Evolutionary conservation across 352 stramenopile species (phyloP).

Genomic region (Phytophthora tentaculata): DNA sequence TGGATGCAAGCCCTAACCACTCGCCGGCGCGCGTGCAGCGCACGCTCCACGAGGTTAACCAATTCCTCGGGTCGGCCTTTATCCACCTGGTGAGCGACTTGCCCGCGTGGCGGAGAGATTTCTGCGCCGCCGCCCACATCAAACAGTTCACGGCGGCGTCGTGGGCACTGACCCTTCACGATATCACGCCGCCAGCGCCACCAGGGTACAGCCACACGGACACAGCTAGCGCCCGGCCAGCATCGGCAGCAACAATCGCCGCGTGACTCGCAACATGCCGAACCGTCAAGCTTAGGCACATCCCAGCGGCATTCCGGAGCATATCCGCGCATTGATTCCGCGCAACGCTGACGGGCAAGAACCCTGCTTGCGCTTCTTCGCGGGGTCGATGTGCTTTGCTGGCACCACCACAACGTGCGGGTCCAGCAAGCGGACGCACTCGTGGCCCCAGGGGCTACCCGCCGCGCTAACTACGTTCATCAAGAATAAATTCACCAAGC

Average conservation of each 20-base stretch:
- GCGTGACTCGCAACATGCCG: too few species aligned
- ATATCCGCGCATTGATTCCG: neutral
- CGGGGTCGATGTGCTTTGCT: neutral
- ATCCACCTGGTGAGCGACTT: neutral
- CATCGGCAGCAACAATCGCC: neutral
- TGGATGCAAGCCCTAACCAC: neutral
- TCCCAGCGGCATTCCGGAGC: neutral
- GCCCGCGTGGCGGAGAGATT: neutral
- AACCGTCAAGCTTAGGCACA: neutral
- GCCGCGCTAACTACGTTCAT: neutral
- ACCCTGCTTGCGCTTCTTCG: neutral
- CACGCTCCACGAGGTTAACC: neutral
- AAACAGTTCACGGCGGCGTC: neutral
- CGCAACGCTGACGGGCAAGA: neutral
- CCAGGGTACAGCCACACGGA: too few species aligned
- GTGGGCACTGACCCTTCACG: neutral
- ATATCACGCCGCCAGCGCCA: too few species aligned
- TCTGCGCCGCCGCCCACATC: neutral
- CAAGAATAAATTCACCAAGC: neutral
- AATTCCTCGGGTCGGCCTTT: neutral
- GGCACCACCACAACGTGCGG: neutral
- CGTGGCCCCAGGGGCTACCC: neutral
- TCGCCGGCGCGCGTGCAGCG: neutral
- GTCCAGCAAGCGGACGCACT: neutral
- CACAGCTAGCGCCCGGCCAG: neutral